Conservation (phyloP, 176 grass and related monocot species). For the Otatea glauca region DNA sequence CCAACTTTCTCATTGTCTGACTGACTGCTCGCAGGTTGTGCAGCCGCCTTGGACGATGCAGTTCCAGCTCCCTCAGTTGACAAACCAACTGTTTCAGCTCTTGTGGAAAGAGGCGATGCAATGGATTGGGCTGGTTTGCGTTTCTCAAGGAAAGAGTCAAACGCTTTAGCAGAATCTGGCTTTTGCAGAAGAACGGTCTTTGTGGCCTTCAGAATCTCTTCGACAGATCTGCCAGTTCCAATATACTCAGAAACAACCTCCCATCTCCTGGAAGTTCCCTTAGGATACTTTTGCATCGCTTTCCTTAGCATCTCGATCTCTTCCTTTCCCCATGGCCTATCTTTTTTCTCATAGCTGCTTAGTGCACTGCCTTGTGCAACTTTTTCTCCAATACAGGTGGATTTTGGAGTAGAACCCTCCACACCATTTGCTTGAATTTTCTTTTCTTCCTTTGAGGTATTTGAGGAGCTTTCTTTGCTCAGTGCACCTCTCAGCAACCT, state of each 20-base stretch:
- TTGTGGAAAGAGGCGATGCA: conserved; percentile 77
- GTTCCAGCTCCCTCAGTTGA: conserved; percentile 37
- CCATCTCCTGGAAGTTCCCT: conserved; percentile 90
- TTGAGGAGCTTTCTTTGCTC: conserved; percentile 47
- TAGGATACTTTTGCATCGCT: conserved; percentile 92
- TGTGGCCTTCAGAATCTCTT: conserved; percentile 96
- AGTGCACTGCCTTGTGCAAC: conserved; percentile 37
- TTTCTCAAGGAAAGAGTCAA: conserved; percentile 97
- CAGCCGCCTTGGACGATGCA: conserved; percentile 35
- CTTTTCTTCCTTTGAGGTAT: conserved; percentile 41
- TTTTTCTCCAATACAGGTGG: conserved; percentile 25
- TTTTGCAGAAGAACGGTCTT: conserved; percentile 94
- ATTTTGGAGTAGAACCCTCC: conserved; percentile 31
- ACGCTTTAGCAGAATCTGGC: conserved; percentile 94
- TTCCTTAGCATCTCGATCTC: conserved; percentile 96
- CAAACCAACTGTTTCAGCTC: conserved; percentile 49
- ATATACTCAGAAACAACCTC: conserved; percentile 95
- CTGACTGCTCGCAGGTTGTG: conserved; percentile 48
- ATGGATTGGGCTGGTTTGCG: conserved; percentile 76
- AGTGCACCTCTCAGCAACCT: conserved; percentile 59
- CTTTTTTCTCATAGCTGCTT: conserved; percentile 77
- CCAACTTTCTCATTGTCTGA: conserved; percentile 41
- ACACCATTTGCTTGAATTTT: conserved; percentile 55
- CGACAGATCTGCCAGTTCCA: conserved; percentile 80
- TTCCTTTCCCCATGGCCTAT: conserved; percentile 85